phyloP scores from a whole-genome alignment of 2,329 filamentous ascomycete species.

The Penicillium brasilianum region DNA sequence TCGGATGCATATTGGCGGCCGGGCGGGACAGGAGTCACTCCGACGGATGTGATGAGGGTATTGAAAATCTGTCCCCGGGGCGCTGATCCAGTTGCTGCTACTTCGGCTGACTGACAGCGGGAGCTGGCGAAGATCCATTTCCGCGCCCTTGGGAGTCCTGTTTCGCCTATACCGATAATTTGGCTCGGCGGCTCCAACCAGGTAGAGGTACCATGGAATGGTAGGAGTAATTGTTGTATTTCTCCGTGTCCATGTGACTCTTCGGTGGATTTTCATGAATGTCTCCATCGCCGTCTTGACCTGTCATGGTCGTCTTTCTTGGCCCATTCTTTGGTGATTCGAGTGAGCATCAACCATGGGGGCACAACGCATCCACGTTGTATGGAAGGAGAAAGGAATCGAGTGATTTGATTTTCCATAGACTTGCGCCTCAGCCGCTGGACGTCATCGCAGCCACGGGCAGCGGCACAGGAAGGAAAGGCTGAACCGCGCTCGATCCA shows the following conservation, averaged over 20 bases:
- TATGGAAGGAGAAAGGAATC: background rate
- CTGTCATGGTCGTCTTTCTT: too few relatives aligned
- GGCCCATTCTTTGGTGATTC: background rate
- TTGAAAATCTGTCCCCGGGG: slow-evolving; percentile 19
- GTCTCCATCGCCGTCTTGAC: slow-evolving; percentile 5
- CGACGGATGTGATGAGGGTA: slow-evolving; percentile 4
- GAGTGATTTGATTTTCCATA: slow-evolving; percentile 15
- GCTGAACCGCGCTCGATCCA: slow-evolving; percentile 28
- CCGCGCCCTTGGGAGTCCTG: slow-evolving; percentile 17
- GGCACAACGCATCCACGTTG: background rate
- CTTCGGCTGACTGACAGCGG: slow-evolving; percentile 29
- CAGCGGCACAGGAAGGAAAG: slow-evolving; percentile 12
- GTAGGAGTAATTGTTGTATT: background rate
- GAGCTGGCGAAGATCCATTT: slow-evolving; percentile 26
- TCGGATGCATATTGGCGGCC: slow-evolving; percentile 22
- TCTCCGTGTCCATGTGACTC: slow-evolving; percentile 3
- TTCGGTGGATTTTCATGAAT: background rate
- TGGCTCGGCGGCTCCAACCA: background rate
- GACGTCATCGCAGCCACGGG: slow-evolving; percentile 15
- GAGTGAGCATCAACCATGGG: too few relatives aligned
- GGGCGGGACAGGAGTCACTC: slow-evolving; percentile 11
- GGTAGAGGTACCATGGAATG: background rate
- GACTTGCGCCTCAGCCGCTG: slow-evolving; percentile 22
- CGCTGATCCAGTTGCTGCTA: slow-evolving; percentile 14
- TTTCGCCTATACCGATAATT: background rate